Evolutionary conservation across 768 basidiomycete species (phyloP).

Genomic region (Lyophyllum decastes): DNA sequence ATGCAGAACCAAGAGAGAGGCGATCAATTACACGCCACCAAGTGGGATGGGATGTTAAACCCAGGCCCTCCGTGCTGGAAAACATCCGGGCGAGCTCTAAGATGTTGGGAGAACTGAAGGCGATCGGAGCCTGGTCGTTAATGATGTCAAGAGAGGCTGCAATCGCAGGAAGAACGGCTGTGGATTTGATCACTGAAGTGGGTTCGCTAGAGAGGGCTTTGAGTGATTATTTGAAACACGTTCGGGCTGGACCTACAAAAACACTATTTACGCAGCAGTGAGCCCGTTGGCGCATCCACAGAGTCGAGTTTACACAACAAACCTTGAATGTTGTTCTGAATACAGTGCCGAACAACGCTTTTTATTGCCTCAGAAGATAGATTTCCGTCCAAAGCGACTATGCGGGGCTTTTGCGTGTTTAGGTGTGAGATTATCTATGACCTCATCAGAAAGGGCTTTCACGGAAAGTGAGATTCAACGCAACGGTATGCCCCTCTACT

Average conservation of each 20-base stretch:
- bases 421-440: conserved; percentile 56
- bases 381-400: conserved; percentile 82
- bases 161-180: conserved; percentile 66
- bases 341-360: conserved; percentile 53
- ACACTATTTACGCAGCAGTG: conserved; percentile 42
- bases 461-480: conserved; percentile 4
- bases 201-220: conserved; percentile 67
- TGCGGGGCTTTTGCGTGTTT: conserved; percentile 43
- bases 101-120: conserved; percentile 83
- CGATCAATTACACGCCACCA: conserved; percentile 72
- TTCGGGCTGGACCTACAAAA: conserved; percentile 58
- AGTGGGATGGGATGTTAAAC: conserved; percentile 49
- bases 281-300: conserved; percentile 5
- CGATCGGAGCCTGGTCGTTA: conserved; percentile 45
- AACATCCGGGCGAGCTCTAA: conserved; percentile 69
- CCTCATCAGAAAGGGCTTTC: background rate
- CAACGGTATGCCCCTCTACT: conserved; percentile 49
- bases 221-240: background rate
- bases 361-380: conserved; percentile 54
- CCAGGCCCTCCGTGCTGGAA: conserved; percentile 43
- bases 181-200: conserved; percentile 85
- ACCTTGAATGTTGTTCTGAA: conserved; percentile 53
- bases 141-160: conserved; percentile 32
- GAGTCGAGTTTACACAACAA: conserved; percentile 31
- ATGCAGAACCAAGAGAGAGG: conserved; percentile 66